Evolutionary conservation across 495 filamentous ascomycete species (phyloP).

Genomic region (Xylaria nigripes): DNA sequence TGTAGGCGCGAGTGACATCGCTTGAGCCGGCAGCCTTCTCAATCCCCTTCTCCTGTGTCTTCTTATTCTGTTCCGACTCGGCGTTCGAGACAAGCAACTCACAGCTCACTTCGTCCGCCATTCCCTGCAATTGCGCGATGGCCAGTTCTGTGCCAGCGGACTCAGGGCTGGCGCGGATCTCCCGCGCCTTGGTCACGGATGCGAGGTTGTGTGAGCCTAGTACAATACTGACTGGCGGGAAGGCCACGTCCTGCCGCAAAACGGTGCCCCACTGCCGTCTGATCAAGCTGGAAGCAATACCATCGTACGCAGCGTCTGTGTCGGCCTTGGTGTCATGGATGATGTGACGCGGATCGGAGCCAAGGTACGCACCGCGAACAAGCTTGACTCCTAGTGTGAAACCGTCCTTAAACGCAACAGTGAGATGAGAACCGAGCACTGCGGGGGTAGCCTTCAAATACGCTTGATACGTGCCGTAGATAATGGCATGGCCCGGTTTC

Average conservation of each 20-base stretch:
- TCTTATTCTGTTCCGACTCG: conserved; percentile 16
- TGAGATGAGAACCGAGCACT: conserved; percentile 59
- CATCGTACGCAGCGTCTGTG: conserved; percentile 48
- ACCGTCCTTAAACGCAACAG: conserved; percentile 52
- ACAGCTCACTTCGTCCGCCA: conserved; percentile 92
- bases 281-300: conserved; percentile 31
- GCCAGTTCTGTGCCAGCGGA: conserved; percentile 54
- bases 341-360: conserved; percentile 65
- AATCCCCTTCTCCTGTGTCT: neutral
- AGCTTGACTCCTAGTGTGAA: conserved; percentile 86
- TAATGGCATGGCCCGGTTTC: conserved; percentile 35
- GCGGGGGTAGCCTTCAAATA: conserved; percentile 68
- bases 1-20: conserved; percentile 61
- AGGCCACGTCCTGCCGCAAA: conserved; percentile 31
- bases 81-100: conserved; percentile 57
- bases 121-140: conserved; percentile 90
- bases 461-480: conserved; percentile 71
- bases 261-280: conserved; percentile 41
- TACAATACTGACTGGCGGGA: conserved; percentile 62
- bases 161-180: conserved; percentile 25
- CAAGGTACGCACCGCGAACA: conserved; percentile 85
- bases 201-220: conserved; percentile 90
- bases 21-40: conserved; percentile 7
- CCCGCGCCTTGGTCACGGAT: conserved; percentile 63
- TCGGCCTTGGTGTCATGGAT: conserved; percentile 75